A percentile compares a stretch with the other conserved stretches of the same genome.
Conservation (phyloP, 169 alveolate species). For the Cryptosporidium viatorum region DNA sequence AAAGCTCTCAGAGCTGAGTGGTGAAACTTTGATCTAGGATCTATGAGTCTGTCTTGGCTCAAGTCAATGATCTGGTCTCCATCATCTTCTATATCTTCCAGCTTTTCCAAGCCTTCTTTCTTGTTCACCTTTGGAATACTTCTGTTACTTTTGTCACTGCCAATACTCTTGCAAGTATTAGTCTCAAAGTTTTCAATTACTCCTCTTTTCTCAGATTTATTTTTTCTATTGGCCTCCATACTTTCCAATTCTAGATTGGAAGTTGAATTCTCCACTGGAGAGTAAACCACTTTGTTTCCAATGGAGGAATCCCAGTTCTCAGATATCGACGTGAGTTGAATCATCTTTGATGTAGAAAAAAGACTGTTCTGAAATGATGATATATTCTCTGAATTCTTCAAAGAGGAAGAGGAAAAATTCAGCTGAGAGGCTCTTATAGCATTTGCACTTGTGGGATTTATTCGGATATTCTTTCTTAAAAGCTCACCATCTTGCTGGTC, state of each 20-base stretch:
- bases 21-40: constrained; percentile 7
- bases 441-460: not conserved
- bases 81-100: not conserved
- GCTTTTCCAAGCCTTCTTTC: not conserved
- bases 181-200: not conserved
- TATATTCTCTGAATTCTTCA: not conserved
- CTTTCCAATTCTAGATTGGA: not conserved
- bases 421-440: not conserved
- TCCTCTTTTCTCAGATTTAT: not conserved
- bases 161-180: not conserved
- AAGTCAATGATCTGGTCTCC: not conserved
- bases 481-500: not conserved
- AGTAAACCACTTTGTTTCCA: not conserved
- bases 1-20: constrained; percentile 46
- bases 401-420: not conserved
- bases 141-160: not conserved
- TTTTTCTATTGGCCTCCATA: not conserved
- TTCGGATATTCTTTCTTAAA: not conserved
- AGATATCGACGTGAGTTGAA: not conserved
- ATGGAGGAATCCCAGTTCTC: not conserved
- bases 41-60: not conserved
- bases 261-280: not conserved
- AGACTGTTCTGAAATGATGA: not conserved
- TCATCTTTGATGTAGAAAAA: constrained; percentile 1
- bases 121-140: too few species aligned